A percentile compares a stretch with the other conserved stretches of the same genome.
phyloP scores from a whole-genome alignment of 805 yeast species.

The Candida parachauliodes region DNA sequence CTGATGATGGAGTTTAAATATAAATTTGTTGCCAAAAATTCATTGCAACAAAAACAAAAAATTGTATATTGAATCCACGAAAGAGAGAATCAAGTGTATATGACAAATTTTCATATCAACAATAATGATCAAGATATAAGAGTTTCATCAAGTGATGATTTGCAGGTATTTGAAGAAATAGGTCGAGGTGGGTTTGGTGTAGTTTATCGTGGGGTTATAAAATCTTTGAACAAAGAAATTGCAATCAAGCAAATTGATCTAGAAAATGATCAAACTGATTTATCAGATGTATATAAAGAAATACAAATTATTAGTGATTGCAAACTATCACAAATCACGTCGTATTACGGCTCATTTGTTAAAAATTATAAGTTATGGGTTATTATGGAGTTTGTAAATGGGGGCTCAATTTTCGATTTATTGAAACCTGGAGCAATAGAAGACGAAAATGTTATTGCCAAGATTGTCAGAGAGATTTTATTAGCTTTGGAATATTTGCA shows the following conservation, averaged over 20 bases:
- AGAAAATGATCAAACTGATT: slow-evolving; percentile 60
- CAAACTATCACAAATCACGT: slow-evolving; percentile 57
- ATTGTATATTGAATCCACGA: no score
- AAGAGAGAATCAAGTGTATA: no score
- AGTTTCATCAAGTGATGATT: slow-evolving; percentile 29
- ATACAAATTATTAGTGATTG: slow-evolving; percentile 68
- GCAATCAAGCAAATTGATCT: slow-evolving; percentile 69
- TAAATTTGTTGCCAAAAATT: no score
- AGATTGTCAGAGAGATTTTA: slow-evolving; percentile 52
- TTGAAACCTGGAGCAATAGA: slow-evolving; percentile 55
- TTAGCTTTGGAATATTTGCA: slow-evolving; percentile 66
- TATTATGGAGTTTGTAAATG: slow-evolving; percentile 76
- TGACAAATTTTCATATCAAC: background rate
- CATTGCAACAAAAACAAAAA: no score
- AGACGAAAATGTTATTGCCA: slow-evolving; percentile 49
- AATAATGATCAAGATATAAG: slow-evolving; percentile 2
- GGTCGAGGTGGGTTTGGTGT: slow-evolving; percentile 81
- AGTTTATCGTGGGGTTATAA: slow-evolving; percentile 61
- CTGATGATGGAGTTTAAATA: no score
- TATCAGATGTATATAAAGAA: slow-evolving; percentile 70
- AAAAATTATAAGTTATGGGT: slow-evolving; percentile 72
- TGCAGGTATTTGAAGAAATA: slow-evolving; percentile 49
- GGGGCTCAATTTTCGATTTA: slow-evolving; percentile 70
- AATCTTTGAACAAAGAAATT: slow-evolving; percentile 40
- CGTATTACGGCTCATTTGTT: slow-evolving; percentile 68